Base-by-base conservation (phyloP, 164 flowering plant species). In the Amborella trichopoda region DNA sequence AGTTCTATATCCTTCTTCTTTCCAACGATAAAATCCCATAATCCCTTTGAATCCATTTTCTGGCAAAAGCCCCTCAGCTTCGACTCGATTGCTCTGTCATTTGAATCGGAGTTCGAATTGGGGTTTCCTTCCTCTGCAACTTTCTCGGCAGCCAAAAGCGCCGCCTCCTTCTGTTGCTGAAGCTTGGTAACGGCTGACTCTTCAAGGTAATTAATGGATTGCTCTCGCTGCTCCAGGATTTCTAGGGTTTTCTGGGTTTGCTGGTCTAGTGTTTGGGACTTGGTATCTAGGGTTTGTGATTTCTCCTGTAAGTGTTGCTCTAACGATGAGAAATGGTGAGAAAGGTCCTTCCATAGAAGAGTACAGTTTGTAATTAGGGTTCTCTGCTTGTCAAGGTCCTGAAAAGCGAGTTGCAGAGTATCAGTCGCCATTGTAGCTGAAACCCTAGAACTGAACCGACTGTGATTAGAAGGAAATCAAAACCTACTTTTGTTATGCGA, bases 301-400 rank as follows among this genome's bases (percentile, higher is more conserved):
- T 83, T 81, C 59, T 43, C 62, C 48, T 56, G 55, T 45, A 90
- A 69, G 60, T 81, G 66, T 53, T 78, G 84, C 56, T 90, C 98
- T 17, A 90, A 62, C 0, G 79, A 61, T 18, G 84, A 62, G 78
- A 85, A 86, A 68, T 90, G 98, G 51, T 83, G 93, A 14, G 96
- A 86, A 40, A 91, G 83, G 57, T 91, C 98, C 48, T 80, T 83
- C 98, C 98, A 91, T 4, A 86, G 77, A 10, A 80, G 77, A 18
- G 98, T 86, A 59, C 96, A 91, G 71, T 74, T 80, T 1, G 80
- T 80, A 91, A 91, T 86, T 8, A 91, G 70, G 1, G 87, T 73
- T 1, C 94, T 69, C 46, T 86, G 95, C 34, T 71, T 61, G 72
- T 83, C 87, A 54, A 91, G 75, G 30, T 91, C 94, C 40, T 83